Evolutionary conservation across 169 alveolate species (phyloP), one percentile per base, ranked within the genome.

Genomic region (Cryptosporidium andersoni): DNA sequence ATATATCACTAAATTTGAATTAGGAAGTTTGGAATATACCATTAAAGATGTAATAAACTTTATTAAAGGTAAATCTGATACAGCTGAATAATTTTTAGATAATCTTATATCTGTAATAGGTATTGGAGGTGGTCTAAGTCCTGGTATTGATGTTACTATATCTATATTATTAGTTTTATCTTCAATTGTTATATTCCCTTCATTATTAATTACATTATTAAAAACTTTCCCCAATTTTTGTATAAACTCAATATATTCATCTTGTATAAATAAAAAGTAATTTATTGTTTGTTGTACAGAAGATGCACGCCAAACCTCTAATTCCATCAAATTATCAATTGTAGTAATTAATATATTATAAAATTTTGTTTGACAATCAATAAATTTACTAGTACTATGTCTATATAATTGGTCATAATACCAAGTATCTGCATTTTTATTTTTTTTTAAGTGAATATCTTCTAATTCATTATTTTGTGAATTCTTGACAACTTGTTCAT

Each of bases 41-140:
- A 67, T 51, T 9, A 67, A 45, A 9, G 53, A 36, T 14, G 66
- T 52, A 37, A 55, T 55, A 40, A 14, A 6, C 55, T 67, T 58
- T 51, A 67, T n/a, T 51, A 55, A 34, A 16, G 64, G 48, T 4
- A 56, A 67, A 5, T 67, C 55, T 51, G 45, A 36, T 11, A 67
- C 43, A 2, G 16, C 40, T 12, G 40, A 37, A 9, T 58, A 67
- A 2, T 14, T 67, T 51, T 67, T 55, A n/a, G 66, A 53, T 6
- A 51, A 51, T 4, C 40, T 55, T 36, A 9, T 12, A 51, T 67
- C 82, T 7, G 65, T 25, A 52, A 67, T 67, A 4, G 82, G 82
- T 11, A 67, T 67, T 34, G 82, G 82, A 36, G 82, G 82, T 39
- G 82, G 82, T 53, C 82, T 67, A 4, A 67, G 66, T 1, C 82